phyloP scores from a whole-genome alignment of 2,329 filamentous ascomycete genomes.

The Sporothrix schenckii region DNA sequence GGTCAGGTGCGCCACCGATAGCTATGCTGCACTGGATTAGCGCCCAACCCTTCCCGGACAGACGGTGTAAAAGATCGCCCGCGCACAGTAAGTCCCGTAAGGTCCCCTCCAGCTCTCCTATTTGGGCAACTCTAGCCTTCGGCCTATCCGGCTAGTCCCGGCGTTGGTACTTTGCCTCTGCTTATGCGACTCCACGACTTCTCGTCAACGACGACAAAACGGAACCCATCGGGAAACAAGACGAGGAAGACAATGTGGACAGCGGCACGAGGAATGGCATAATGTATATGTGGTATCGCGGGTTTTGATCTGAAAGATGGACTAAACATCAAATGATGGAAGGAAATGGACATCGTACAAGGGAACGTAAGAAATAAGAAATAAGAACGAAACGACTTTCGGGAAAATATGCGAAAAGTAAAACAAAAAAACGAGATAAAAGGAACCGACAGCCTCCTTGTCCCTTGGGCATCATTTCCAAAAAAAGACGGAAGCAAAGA shows the following conservation, averaged over 20 bases:
- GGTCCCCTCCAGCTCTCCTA: not conserved
- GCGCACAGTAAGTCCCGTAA: constrained; percentile 2
- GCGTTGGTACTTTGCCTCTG: not conserved
- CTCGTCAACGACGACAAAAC: not conserved
- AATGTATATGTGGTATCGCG: not conserved
- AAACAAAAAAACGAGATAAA: not conserved
- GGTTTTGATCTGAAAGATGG: too few relatives aligned
- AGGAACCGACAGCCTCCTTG: not conserved
- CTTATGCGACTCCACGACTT: not conserved
- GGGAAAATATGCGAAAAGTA: not conserved
- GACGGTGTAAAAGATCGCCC: constrained; percentile 8
- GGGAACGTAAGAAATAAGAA: not conserved
- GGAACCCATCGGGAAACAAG: not conserved
- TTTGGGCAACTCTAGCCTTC: constrained; percentile 8
- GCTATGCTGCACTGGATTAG: not conserved
- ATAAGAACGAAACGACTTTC: not conserved
- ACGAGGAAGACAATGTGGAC: not conserved
- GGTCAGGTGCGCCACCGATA: constrained; percentile 12
- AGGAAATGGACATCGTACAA: too few relatives aligned
- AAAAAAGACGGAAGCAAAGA: not conserved
- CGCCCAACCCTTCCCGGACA: not conserved
- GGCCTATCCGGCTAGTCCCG: constrained; percentile 27
- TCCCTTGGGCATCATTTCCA: constrained; percentile 10
- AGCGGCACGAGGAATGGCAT: not conserved
- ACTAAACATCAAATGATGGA: too few relatives aligned